Conservation (phyloP, 2,329 filamentous ascomycete genomes). For the Colletotrichum aenigma region DNA sequence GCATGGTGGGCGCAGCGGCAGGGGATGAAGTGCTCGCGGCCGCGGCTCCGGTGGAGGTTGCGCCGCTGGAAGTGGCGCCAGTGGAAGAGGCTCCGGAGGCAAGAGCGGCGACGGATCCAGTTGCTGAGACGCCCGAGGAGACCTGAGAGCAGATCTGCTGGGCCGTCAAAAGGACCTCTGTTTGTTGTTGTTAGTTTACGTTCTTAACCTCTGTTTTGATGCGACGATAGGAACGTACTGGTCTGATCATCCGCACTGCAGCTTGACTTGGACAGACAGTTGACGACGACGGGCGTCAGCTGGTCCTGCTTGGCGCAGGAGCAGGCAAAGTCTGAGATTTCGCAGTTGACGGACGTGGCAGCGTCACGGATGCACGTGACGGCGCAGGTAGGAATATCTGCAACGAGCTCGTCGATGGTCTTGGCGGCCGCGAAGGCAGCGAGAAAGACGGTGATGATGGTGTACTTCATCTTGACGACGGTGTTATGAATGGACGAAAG, state of each 20-base stretch:
- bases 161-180: conserved; percentile 25
- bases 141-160: conserved; percentile 27
- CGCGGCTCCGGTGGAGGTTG: conserved; percentile 14
- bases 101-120: neutral
- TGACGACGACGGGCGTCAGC: conserved; percentile 35
- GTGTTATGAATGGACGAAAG: neutral
- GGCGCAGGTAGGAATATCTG: conserved; percentile 42
- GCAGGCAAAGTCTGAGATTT: conserved; percentile 37
- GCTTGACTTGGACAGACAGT: conserved; percentile 36
- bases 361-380: conserved; percentile 37
- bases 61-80: neutral
- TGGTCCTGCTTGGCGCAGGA: conserved; percentile 39
- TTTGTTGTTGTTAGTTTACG: neutral
- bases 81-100: no score
- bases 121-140: neutral
- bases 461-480: conserved; percentile 32
- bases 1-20: conserved; percentile 27
- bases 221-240: conserved; percentile 29
- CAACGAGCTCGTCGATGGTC: conserved; percentile 27
- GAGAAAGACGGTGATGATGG: conserved; percentile 28
- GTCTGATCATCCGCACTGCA: conserved; percentile 38
- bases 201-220: neutral
- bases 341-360: conserved; percentile 36
- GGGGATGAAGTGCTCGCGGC: conserved; percentile 14
- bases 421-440: conserved; percentile 26